Conservation (phyloP, 2,329 filamentous ascomycete genomes). For the Biscogniauxia mediterranea region DNA sequence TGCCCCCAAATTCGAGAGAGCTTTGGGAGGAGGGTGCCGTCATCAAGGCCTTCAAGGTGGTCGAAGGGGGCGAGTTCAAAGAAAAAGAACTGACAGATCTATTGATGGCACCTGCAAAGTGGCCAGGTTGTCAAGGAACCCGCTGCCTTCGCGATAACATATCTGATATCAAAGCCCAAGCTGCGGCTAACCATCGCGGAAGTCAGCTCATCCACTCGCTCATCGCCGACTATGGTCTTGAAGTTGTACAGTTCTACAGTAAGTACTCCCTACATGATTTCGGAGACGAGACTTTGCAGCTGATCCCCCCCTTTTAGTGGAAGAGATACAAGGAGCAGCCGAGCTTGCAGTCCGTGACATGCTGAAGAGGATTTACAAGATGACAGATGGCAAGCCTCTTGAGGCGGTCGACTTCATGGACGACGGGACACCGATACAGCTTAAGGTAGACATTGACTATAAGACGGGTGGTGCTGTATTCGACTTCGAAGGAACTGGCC, state of each 20-base stretch:
- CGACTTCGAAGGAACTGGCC: conserved; percentile 40
- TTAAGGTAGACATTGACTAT: conserved; percentile 73
- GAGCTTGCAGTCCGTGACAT: conserved; percentile 72
- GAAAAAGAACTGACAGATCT: conserved; percentile 73
- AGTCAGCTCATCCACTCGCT: conserved; percentile 70
- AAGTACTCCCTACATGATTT: conserved; percentile 1
- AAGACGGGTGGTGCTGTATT: conserved; percentile 68
- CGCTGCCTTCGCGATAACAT: conserved; percentile 79
- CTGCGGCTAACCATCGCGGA: conserved; percentile 83
- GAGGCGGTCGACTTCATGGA: conserved; percentile 82
- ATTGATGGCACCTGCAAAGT: conserved; percentile 67
- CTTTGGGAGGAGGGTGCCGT: conserved; percentile 51
- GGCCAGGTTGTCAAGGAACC: conserved; percentile 77
- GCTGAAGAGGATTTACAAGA: conserved; percentile 67
- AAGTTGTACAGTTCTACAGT: conserved; percentile 63
- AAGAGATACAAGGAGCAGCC: conserved; percentile 76
- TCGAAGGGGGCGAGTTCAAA: conserved; percentile 74
- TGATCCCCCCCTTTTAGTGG: conserved; percentile 68
- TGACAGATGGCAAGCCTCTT: conserved; percentile 69
- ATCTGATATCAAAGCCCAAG: conserved; percentile 82
- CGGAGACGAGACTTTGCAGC: conserved; percentile 23
- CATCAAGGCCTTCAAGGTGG: conserved; percentile 67
- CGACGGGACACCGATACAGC: conserved; percentile 74
- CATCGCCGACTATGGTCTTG: conserved; percentile 70
- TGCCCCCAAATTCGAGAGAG: conserved; percentile 7